Evolutionary conservation across 2,329 filamentous ascomycete genomes (phyloP).

Genomic region (Clonostachys sp.): DNA sequence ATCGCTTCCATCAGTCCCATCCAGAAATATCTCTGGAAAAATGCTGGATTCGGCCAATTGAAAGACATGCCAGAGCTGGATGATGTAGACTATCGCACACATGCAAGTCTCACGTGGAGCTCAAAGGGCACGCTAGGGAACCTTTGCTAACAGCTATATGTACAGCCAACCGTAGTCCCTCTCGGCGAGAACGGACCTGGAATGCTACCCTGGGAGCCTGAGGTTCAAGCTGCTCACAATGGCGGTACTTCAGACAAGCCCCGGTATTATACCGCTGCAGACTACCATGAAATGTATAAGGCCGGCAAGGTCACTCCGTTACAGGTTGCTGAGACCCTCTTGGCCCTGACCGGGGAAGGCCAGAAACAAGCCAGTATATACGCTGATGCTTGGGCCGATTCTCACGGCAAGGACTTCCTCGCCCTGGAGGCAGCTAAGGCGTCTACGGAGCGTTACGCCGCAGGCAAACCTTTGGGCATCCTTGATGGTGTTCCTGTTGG

Average conservation of each 20-base stretch:
- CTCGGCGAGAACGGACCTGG: slow-evolving; percentile 25
- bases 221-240: slow-evolving; percentile 33
- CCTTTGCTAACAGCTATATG: not conserved
- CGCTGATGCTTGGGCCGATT: slow-evolving; percentile 68
- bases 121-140: not conserved
- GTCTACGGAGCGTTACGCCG: slow-evolving; percentile 68
- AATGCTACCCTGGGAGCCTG: slow-evolving; percentile 33
- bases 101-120: slow-evolving; percentile 31
- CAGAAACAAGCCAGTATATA: slow-evolving; percentile 51
- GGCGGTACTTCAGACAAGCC: slow-evolving; percentile 20
- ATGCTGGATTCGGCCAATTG: slow-evolving; percentile 52
- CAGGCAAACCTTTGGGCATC: slow-evolving; percentile 59
- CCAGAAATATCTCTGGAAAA: slow-evolving; percentile 64
- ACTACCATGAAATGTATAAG: slow-evolving; percentile 74
- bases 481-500: slow-evolving; percentile 81
- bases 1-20: slow-evolving; percentile 22
- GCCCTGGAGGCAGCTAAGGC: slow-evolving; percentile 65
- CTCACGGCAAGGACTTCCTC: slow-evolving; percentile 48
- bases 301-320: slow-evolving; percentile 67
- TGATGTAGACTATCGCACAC: slow-evolving; percentile 36
- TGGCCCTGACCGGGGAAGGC: slow-evolving; percentile 65
- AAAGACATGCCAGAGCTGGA: slow-evolving; percentile 41
- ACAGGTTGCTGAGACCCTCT: slow-evolving; percentile 64
- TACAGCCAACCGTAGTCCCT: slow-evolving; percentile 53
- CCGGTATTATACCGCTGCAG: slow-evolving; percentile 64